Evolutionary conservation across 768 basidiomycete genomes (phyloP).

Genomic region (Lactifluus echinatus): DNA sequence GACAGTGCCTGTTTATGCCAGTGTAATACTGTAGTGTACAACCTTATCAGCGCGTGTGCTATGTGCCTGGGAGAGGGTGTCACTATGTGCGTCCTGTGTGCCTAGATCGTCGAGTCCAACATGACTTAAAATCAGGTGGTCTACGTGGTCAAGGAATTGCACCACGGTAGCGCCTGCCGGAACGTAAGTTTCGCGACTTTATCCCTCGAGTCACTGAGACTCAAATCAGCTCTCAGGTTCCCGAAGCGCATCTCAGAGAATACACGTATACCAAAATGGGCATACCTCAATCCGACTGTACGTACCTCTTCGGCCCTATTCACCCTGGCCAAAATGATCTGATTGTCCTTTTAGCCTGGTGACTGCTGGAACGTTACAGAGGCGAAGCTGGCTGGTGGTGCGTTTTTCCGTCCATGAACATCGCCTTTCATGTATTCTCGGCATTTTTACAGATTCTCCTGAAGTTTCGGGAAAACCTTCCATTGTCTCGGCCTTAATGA

Average conservation of each 20-base stretch:
- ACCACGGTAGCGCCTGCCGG: not conserved
- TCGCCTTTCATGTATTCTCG: not conserved
- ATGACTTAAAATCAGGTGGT: constrained; percentile 5
- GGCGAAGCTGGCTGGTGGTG: not conserved
- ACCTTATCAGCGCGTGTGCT: constrained; percentile 24
- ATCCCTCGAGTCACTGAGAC: not conserved
- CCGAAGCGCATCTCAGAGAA: constrained; percentile 30
- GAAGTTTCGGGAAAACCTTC: not conserved
- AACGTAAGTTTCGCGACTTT: constrained; percentile 7
- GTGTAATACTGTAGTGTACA: constrained; percentile 26
- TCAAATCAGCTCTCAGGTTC: not conserved
- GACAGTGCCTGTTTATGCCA: constrained; percentile 14
- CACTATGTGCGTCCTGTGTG: constrained; percentile 11
- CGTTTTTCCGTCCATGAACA: not conserved
- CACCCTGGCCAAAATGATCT: too few relatives aligned
- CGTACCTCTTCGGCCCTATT: not conserved
- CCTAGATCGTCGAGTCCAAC: not conserved
- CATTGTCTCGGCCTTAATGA: not conserved
- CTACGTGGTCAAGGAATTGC: constrained; percentile 15
- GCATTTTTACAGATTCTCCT: not conserved
- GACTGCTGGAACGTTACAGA: constrained; percentile 1
- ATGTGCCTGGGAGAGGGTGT: constrained; percentile 22
- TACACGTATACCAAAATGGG: constrained; percentile 42
- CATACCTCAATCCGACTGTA: constrained; percentile 38
- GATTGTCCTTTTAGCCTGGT: not conserved